Evolutionary conservation across 2,329 filamentous ascomycete genomes (phyloP), one percentile per base, ranked within the genome.

Genomic region (Stagonosporopsis rhizophila): DNA sequence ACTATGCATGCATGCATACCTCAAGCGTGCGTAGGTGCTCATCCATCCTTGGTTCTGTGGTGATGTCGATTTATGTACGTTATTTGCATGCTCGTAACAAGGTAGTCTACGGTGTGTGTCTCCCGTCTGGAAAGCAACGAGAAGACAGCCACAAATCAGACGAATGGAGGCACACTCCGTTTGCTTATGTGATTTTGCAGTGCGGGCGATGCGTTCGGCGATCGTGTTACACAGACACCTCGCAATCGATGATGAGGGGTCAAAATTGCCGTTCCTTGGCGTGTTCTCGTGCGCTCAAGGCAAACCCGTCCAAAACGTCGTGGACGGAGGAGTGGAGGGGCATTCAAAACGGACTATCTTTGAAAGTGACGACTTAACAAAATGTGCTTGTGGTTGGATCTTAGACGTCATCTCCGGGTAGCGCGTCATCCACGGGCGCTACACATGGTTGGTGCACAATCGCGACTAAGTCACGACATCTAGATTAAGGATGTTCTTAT

Each of bases 1-100:
- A 27, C 28, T 28, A 14, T 17, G 15, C 42, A 48, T 17, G 15
- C 42, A 48, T 39, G 51, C 62, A 22, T 68, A 73, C 73, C 64
- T 75, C 72, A 54, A 75, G 67, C 44, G 66, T 62, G 46, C 60
- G 60, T n/a, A 74, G 48, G 42, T 72, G 64, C 41, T 75, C 72
- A 75, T 61, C 73, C 73, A 75, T 75, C 61, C 66, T 74, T 64
- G 17, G 59, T 65, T 41, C 65, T 69, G 30, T 53, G 64, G 48
- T 68, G 59, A 37, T 69, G 68, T 55, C 60, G 63, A 62, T 48
- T 65, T 64, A 49, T 60, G 25, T 46, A 56, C 39, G 52, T 59
- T 55, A 56, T 58, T 61, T 56, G 66, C 71, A 73, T 74, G 59
- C 64, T 74, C 69, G 54, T 50, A 25, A 41, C 12, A 39, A 39